Conservation (phyloP, 2,329 filamentous ascomycete species). For the Colletotrichum falcatum region DNA sequence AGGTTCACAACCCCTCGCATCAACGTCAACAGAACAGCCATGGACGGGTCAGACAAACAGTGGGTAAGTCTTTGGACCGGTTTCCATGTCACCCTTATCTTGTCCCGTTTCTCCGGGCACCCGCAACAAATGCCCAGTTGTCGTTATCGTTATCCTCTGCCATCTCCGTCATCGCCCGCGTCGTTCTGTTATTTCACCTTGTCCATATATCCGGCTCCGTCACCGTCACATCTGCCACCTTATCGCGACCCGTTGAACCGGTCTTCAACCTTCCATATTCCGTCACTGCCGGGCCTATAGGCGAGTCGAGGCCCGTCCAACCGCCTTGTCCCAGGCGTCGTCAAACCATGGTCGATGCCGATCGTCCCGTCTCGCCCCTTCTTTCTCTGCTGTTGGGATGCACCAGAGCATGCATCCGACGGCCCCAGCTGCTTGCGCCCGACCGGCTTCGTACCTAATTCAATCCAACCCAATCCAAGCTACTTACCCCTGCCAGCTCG, state of each 20-base stretch:
- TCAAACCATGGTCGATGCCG: conserved; percentile 29
- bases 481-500: conserved; percentile 31
- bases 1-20: neutral
- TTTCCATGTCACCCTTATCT: conserved; percentile 2
- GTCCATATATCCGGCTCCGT: conserved; percentile 24
- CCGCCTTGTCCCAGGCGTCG: neutral
- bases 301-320: conserved; percentile 13
- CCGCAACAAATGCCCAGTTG: conserved; percentile 8
- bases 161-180: conserved; percentile 32
- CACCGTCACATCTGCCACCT: conserved; percentile 22
- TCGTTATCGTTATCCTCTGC: conserved; percentile 22
- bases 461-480: conserved; percentile 19
- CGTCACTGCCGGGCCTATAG: conserved; percentile 28
- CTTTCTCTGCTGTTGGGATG: conserved; percentile 10
- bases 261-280: conserved; percentile 20
- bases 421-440: conserved; percentile 1
- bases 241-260: conserved; percentile 27
- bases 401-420: conserved; percentile 18
- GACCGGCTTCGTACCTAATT: conserved; percentile 7
- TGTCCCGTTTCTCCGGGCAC: neutral
- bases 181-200: conserved; percentile 24
- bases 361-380: conserved; percentile 30
- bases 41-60: conserved; percentile 57
- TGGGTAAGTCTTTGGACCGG: conserved; percentile 55
- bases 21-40: conserved; percentile 9